Percentiles rank a stretch among this genome's conserved stretches.
phyloP scores from a whole-genome alignment of 1,284 basidiomycete species.

The Megacollybia platyphylla region DNA sequence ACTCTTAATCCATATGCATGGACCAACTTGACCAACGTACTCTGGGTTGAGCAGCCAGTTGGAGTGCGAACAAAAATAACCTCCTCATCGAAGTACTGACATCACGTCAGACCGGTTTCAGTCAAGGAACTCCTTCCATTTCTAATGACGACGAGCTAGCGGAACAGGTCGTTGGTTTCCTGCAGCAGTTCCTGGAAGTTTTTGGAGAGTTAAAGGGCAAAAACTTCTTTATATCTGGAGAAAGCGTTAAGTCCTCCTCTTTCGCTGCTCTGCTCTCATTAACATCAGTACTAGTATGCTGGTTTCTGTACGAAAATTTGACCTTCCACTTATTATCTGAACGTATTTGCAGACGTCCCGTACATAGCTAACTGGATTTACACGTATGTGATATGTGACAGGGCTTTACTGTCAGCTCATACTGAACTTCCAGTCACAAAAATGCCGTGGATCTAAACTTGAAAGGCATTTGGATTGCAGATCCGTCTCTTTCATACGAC shows the following conservation, averaged over 20 bases:
- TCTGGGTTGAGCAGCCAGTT: constrained; percentile 73
- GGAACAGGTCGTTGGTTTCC: constrained; percentile 31
- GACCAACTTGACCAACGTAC: constrained; percentile 59
- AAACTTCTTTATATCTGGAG: constrained; percentile 48
- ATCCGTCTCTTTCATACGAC: constrained; percentile 33
- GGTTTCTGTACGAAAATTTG: constrained; percentile 36
- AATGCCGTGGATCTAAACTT: constrained; percentile 36
- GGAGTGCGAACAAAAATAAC: constrained; percentile 18
- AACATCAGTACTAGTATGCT: constrained; percentile 33
- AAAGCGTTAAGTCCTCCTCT: constrained; percentile 30
- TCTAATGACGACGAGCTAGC: constrained; percentile 46
- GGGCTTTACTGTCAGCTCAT: too few species aligned
- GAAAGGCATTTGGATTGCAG: constrained; percentile 55
- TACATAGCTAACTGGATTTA: constrained; percentile 64
- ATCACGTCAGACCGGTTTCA: constrained; percentile 50
- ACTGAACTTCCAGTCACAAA: constrained; percentile 20
- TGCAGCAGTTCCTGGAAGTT: constrained; percentile 55
- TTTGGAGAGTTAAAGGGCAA: constrained; percentile 55
- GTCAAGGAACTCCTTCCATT: constrained; percentile 53
- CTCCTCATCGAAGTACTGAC: constrained; percentile 2
- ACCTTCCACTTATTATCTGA: background rate
- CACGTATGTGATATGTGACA: constrained; percentile 13
- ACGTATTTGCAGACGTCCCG: constrained; percentile 19
- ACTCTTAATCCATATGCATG: constrained; percentile 42
- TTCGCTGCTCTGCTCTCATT: background rate